Percentiles rank a stretch among this genome's conserved stretches.
phyloP scores from a whole-genome alignment of 345 rosid genomes.

The Kernera saxatilis region DNA sequence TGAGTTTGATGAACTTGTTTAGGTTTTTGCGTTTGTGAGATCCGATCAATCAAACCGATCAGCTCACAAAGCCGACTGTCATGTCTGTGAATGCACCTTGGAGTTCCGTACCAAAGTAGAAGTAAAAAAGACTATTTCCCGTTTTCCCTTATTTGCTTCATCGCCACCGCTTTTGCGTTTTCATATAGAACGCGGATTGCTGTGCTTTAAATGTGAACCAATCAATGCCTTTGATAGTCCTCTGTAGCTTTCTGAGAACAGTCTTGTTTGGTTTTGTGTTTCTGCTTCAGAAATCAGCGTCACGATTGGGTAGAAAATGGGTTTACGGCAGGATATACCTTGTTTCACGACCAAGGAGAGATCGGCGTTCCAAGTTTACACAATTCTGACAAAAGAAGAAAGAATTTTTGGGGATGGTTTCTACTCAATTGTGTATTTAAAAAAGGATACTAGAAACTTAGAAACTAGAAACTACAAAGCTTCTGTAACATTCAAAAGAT shows the following conservation, averaged over 20 bases:
- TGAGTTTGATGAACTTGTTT: conserved; percentile 13
- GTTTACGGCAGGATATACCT: conserved; percentile 87
- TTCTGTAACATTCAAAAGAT: conserved; percentile 7
- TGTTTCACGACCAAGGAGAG: conserved; percentile 58
- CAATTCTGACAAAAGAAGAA: conserved; percentile 8
- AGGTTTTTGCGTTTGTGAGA: conserved; percentile 90
- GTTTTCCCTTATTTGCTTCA: background rate
- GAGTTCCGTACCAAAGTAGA: conserved; percentile 84
- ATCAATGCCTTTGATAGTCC: background rate
- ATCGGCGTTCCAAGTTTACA: conserved; percentile 37
- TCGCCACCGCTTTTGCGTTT: background rate
- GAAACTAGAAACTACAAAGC: conserved; percentile 9
- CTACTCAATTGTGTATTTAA: conserved; percentile 13
- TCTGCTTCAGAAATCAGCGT: conserved; percentile 51
- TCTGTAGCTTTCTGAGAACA: background rate
- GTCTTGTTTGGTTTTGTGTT: background rate
- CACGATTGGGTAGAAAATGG: conserved; percentile 68
- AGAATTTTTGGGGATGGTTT: conserved; percentile 15
- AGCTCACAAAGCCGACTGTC: conserved; percentile 85
- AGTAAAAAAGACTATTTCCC: conserved; percentile 32
- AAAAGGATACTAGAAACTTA: background rate
- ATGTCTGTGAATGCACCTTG: conserved; percentile 75
- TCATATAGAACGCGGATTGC: background rate
- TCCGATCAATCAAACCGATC: conserved; percentile 54
- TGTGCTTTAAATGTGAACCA: background rate